A percentile compares a stretch with the other conserved stretches of the same genome.
Evolutionary conservation across 805 yeast genomes (phyloP).

Genomic region (Zygosaccharomyces rouxii): DNA sequence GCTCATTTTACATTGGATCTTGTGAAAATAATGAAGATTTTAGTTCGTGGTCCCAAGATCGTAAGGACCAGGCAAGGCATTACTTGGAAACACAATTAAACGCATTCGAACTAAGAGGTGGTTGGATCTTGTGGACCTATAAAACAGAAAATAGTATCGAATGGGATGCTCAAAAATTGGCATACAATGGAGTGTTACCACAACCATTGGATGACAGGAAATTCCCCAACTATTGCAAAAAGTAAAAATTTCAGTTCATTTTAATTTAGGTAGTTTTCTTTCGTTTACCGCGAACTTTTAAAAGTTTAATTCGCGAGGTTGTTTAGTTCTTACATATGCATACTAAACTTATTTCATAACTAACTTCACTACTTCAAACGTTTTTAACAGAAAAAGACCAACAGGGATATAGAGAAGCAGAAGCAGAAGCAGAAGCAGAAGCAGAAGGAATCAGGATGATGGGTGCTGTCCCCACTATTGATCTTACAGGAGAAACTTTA

Average conservation of each 20-base stretch:
- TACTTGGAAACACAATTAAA: constrained; percentile 89
- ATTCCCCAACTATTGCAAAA: constrained; percentile 62
- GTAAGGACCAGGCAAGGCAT: constrained; percentile 54
- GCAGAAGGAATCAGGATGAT: no score
- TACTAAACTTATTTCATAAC: not conserved
- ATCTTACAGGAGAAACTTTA: constrained; percentile 16
- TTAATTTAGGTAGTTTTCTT: not conserved
- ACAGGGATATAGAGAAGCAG: not conserved
- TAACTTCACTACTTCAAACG: not conserved
- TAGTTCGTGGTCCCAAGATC: constrained; percentile 54
- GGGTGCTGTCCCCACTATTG: constrained; percentile 19
- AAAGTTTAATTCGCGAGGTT: not conserved
- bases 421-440: not conserved
- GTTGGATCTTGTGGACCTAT: constrained; percentile 95
- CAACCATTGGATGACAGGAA: constrained; percentile 68
- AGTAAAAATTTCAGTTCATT: not conserved
- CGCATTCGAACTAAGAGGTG: constrained; percentile 67
- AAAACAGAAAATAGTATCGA: constrained; percentile 79
- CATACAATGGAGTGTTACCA: constrained; percentile 64
- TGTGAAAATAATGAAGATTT: constrained; percentile 52
- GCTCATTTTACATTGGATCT: constrained; percentile 47
- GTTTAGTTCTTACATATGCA: constrained; percentile 6
- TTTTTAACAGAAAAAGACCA: not conserved
- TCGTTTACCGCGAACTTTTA: not conserved
- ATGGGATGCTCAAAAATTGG: constrained; percentile 74